Evolutionary conservation across 129 eudicot genomes (phyloP), one percentile per base, ranked within the genome.

Genomic region (Sambucus nigra): DNA sequence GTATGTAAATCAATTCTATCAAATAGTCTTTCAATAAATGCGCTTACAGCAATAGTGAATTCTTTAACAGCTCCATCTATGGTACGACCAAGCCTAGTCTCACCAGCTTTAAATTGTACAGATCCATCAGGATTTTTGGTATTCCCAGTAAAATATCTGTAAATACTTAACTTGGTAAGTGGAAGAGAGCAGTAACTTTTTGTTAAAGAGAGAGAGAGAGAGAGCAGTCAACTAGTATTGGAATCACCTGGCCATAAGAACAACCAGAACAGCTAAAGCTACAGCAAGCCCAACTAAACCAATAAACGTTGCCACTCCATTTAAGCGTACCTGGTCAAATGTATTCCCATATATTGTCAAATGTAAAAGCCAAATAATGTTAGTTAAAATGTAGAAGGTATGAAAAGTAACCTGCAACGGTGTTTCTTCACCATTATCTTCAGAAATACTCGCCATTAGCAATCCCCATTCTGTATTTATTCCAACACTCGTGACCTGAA

Each of bases 401-500:
- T 48, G 24, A 21, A 1, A 64, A 53, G 59, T 51, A 69, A 84
- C 98, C 88, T 89, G 98, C 66, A 89, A 79, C n/a, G 98, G 98
- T 51, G 98, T 89, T 76, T 89, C 98, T 73, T 89, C 98, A 45
- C 95, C 98, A 64, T 82, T 89, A 66, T 89, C 98, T 76, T 89
- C 98, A 9, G 98, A 81, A 59, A 89, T 89, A 64, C 98, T 89
- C 23, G 98, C 95, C 98, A 89, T 89, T 47, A 89, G 93, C 71
- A 89, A 66, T 60, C 98, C 98, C 98, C 98, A 89, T 62, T 89
- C 98, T 26, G 98, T 89, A 67, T 89, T 89, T 60, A 85, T 76
- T 35, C 98, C 98, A 69, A 89, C 98, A 42, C 88, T 72, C 1
- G 94, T 85, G 20, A 89, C 95, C 98, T 89, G 65, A 46, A 49